A percentile compares a stretch with the other conserved stretches of the same genome.
phyloP scores from a whole-genome alignment of 495 filamentous ascomycete species.

The Tuber borchii region DNA sequence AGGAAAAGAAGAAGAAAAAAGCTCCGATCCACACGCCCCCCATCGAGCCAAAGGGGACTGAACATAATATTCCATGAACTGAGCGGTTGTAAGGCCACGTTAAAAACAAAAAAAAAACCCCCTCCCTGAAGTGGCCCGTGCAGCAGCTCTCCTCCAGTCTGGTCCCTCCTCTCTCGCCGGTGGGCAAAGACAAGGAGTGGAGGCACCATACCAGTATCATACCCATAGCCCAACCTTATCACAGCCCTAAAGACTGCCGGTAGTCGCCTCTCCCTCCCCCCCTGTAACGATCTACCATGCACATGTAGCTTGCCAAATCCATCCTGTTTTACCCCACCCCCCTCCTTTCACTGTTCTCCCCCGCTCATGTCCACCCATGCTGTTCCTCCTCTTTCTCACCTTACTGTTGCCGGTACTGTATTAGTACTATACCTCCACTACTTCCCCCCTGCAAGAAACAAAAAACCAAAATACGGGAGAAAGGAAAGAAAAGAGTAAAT shows the following conservation, averaged over 20 bases:
- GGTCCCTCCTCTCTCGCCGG: background rate
- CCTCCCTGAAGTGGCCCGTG: background rate
- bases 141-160: background rate
- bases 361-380: background rate
- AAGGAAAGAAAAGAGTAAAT: background rate
- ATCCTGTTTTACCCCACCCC: background rate
- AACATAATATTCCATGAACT: background rate
- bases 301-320: background rate
- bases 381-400: background rate
- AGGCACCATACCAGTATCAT: background rate
- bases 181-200: background rate
- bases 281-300: background rate
- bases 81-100: background rate
- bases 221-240: background rate
- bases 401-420: background rate
- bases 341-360: background rate
- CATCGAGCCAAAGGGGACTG: background rate
- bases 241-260: background rate
- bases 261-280: background rate
- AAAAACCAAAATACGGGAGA: background rate
- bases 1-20: background rate
- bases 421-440: background rate
- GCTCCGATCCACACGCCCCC: background rate
- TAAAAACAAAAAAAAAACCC: background rate
- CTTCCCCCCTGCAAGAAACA: background rate